Percentiles rank a stretch among this genome's conserved stretches.
These are phyloP conservation scores for Flagelloscypha sp. DNA, from an alignment of 768 basidiomycete species.

Conservation along the genomic window DNA sequence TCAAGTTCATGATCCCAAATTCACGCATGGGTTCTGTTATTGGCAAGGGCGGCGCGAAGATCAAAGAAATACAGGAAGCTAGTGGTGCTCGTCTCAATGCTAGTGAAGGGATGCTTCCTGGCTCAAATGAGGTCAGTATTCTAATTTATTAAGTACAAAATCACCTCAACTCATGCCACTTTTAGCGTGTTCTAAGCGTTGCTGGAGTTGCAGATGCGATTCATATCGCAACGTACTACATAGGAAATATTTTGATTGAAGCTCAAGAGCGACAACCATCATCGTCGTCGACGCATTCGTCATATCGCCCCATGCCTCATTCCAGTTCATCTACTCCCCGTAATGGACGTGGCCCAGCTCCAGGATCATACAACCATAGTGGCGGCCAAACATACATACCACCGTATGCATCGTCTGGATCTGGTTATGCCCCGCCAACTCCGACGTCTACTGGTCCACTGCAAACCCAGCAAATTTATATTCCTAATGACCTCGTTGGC, in stretches of 20 bases:
- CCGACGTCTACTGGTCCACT: constrained; percentile 52
- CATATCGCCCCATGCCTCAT: constrained; percentile 60
- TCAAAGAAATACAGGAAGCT: constrained; percentile 99
- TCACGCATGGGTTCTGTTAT: constrained; percentile 99
- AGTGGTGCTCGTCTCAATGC: constrained; percentile 94
- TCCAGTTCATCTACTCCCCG: constrained; percentile 28
- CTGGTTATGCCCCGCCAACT: constrained; percentile 28
- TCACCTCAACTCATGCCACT: constrained; percentile 10
- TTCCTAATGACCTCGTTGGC: constrained; percentile 95
- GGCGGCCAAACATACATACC: constrained; percentile 48
- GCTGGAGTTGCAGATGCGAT: constrained; percentile 98
- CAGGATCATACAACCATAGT: constrained; percentile 63
- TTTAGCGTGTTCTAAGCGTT: constrained; percentile 90
- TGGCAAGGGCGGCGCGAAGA: constrained; percentile 95
- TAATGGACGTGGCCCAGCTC: constrained; percentile 18
- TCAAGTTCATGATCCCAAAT: constrained; percentile 99
- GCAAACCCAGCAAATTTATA: constrained; percentile 97
- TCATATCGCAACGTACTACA: constrained; percentile 98
- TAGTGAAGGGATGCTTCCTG: constrained; percentile 96
- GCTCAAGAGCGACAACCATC: constrained; percentile 80
- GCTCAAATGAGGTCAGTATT: constrained; percentile 86
- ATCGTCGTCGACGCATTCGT: constrained; percentile 43
- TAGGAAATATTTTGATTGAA: constrained; percentile 95
- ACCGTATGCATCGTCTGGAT: too few species aligned
- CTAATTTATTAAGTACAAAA: not conserved